Base-by-base conservation (phyloP, 164 flowering plant genomes). In the Chimonanthus salicifolius region DNA sequence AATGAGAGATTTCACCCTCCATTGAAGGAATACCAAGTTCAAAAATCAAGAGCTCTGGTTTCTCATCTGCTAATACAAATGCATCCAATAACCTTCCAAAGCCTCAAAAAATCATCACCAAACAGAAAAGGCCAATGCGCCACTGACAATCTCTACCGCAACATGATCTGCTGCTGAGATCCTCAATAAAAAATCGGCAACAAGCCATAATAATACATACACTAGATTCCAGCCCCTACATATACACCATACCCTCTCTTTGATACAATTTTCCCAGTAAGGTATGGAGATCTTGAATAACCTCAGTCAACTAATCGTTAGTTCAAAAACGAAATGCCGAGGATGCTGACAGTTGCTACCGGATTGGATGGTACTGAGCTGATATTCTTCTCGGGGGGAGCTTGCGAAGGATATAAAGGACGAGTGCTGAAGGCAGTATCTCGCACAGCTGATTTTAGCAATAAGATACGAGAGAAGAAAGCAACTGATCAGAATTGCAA, bases 391-490 rank as follows among this genome's bases (percentile, higher is more conserved):
- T 94, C 2, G 97, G 97, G 7, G 98, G 98, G 81, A 94, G 80
- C 85, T 94, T 94, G 5, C 98, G 90, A 76, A 92, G 80, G 80
- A 94, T 91, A 88, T 77, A 92, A 49, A 94, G 92, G 73, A 94
- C 98, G 4, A 94, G 88, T 16, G 97, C 97, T 8, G 98, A 94
- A 62, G 98, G 98, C 48, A 94, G 84, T 71, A 94, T 86, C 86
- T 94, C 98, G 62, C 86, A 87, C 70, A 90, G 78, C 98, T 94
- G 89, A 74, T 79, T 73, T 65, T 64, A 7, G 44, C 1, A 71
- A 68, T 68, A 68, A 16, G 47, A 47, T 47, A 18, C 48, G n/a
- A 7, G 3, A 48, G 51, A 65, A 45, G 15, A 65, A 65, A 9
- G 33, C 1, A 33, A 33, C 33, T 33, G 33, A 33, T 33, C 33